Evolutionary conservation across 768 basidiomycete genomes (phyloP).

Genomic region (Lentinula boryana): DNA sequence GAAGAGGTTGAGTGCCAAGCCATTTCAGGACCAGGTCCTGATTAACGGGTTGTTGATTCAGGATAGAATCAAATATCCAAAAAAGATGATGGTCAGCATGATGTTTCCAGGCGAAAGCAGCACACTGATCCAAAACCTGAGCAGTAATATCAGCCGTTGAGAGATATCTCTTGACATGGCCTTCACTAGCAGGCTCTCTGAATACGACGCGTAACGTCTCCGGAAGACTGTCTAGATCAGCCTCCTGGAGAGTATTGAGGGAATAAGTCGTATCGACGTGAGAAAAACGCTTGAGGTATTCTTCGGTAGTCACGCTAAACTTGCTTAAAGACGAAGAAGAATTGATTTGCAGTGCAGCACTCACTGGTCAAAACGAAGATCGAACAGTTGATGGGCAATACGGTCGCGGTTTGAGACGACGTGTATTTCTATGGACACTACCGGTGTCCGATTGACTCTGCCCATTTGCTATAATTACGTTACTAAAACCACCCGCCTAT

Average conservation of each 20-base stretch:
- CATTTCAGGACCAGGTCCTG: constrained; percentile 25
- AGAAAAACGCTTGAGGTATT: constrained; percentile 40
- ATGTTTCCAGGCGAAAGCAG: constrained; percentile 38
- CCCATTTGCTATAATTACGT: constrained; percentile 47
- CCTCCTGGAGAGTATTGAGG: constrained; percentile 31
- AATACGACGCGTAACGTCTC: neutral
- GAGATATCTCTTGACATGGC: neutral
- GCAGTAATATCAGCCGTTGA: constrained; percentile 12
- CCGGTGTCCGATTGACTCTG: constrained; percentile 43
- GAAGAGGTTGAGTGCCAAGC: constrained; percentile 45
- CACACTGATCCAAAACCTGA: constrained; percentile 26
- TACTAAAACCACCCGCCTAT: neutral
- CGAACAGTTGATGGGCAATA: constrained; percentile 60
- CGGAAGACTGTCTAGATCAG: constrained; percentile 27
- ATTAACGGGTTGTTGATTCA: constrained; percentile 24
- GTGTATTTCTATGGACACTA: constrained; percentile 54
- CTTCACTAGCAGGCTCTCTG: neutral
- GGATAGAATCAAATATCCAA: constrained; percentile 38
- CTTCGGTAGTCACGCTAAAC: constrained; percentile 41
- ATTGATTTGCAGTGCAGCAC: constrained; percentile 15
- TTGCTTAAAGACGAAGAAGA: neutral
- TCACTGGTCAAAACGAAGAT: constrained; percentile 63
- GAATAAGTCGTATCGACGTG: constrained; percentile 35
- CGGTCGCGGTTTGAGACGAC: constrained; percentile 67
- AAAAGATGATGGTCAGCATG: constrained; percentile 52